These are phyloP conservation scores for Tetracentron sinense DNA, from an alignment of 164 flowering plant genomes.

Conservation along the genomic window DNA sequence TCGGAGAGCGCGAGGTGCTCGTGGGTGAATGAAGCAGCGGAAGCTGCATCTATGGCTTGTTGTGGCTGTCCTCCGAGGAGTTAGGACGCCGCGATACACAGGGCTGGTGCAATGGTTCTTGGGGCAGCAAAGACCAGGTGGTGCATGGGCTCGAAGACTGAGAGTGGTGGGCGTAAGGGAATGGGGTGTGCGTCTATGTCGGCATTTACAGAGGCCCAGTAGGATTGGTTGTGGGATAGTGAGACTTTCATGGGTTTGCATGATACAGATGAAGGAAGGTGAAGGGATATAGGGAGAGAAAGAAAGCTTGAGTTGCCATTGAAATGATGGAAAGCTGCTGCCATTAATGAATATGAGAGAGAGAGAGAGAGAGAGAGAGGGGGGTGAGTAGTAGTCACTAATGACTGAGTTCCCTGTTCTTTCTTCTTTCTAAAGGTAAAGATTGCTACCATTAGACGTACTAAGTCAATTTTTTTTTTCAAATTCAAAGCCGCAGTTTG, in stretches of 20 bases:
- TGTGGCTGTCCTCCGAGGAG: constrained; percentile 52
- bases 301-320: not conserved
- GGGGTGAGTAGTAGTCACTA: no score
- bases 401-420: no score
- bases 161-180: constrained; percentile 29
- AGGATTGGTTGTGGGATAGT: constrained; percentile 23
- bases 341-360: constrained; percentile 10
- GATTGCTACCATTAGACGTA: no score
- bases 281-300: constrained; percentile 6
- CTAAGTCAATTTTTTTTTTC: no score
- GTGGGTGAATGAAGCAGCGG: constrained; percentile 46
- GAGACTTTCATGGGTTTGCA: constrained; percentile 9
- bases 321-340: constrained; percentile 4
- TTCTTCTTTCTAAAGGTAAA: no score
- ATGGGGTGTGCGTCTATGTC: constrained; percentile 48
- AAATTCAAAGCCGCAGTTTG: no score
- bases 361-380: constrained; percentile 5
- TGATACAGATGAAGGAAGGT: constrained; percentile 6
- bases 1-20: constrained; percentile 35
- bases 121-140: constrained; percentile 54
- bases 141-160: constrained; percentile 58
- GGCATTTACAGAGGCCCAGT: constrained; percentile 38
- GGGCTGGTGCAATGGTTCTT: constrained; percentile 43
- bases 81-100: constrained; percentile 64
- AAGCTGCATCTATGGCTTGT: constrained; percentile 52